These are phyloP conservation scores for Cubamyces sp. DNA, from an alignment of 768 basidiomycete genomes.

Conservation along the genomic window DNA sequence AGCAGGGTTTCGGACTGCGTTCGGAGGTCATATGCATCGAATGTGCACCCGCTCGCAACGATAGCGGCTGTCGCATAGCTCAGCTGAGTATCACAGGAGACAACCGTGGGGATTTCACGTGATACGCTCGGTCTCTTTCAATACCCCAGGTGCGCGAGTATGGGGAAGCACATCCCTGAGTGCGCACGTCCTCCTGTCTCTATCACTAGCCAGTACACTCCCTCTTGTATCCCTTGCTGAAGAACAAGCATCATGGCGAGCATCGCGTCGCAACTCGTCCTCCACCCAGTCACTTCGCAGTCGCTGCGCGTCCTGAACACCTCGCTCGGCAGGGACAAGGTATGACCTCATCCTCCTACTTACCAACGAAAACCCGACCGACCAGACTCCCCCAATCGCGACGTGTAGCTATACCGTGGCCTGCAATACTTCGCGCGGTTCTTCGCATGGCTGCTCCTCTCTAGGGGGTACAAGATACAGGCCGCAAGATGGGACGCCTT, in stretches of 20 bases:
- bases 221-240: neutral
- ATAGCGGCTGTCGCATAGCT: neutral
- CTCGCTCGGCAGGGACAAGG: constrained; percentile 92
- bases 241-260: constrained; percentile 36
- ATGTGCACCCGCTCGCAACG: neutral
- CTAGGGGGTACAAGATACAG: constrained; percentile 68
- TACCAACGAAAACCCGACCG: constrained; percentile 2
- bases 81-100: constrained; percentile 12
- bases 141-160: constrained; percentile 18
- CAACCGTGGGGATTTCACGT: constrained; percentile 33
- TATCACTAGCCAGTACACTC: neutral
- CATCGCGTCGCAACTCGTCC: constrained; percentile 74
- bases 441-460: constrained; percentile 80
- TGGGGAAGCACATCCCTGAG: constrained; percentile 11
- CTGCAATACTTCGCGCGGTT: constrained; percentile 91
- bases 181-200: neutral
- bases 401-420: constrained; percentile 76
- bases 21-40: constrained; percentile 13
- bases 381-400: neutral
- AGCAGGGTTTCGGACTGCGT: constrained; percentile 2
- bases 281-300: constrained; percentile 82
- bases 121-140: constrained; percentile 27
- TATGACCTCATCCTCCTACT: constrained; percentile 32
- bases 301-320: constrained; percentile 77
- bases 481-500: constrained; percentile 82